phyloP scores from a whole-genome alignment of 371 early-diverging fungal genomes.

The Actinomucor elegans region DNA sequence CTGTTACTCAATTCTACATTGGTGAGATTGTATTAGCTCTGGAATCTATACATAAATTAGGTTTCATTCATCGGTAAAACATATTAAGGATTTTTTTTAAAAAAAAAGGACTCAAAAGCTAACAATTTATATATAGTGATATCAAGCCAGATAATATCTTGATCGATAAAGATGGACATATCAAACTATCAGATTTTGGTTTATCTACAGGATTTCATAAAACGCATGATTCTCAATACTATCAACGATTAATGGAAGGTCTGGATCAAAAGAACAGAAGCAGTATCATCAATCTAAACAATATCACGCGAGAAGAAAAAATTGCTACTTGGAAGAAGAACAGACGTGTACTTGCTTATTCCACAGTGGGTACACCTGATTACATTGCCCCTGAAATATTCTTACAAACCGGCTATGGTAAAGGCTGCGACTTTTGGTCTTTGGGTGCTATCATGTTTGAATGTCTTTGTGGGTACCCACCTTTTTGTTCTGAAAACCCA shows the following conservation, averaged over 20 bases:
- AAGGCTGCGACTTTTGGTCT: conserved; percentile 99
- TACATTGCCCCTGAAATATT: conserved; percentile 98
- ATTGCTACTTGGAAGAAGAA: conserved; percentile 98
- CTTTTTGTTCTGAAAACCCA: conserved; percentile 94
- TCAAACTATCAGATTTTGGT: conserved; percentile 96
- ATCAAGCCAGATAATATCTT: conserved; percentile 90
- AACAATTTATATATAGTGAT: conserved; percentile 52
- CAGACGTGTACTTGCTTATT: conserved; percentile 85
- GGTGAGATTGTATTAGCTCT: conserved; percentile 96
- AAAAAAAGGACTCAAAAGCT: conserved; percentile 36
- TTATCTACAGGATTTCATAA: conserved; percentile 98
- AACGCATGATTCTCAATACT: conserved; percentile 95
- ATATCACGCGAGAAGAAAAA: conserved; percentile 71
- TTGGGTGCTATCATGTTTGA: conserved; percentile 98
- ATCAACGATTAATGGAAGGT: conserved; percentile 73
- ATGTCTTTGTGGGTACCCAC: conserved; percentile 95
- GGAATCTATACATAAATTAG: conserved; percentile 93
- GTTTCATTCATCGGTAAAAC: conserved; percentile 93
- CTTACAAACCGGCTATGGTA: conserved; percentile 91
- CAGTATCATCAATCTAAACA: conserved; percentile 84
- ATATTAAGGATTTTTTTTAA: background rate
- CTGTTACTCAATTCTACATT: conserved; percentile 97
- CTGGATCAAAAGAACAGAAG: conserved; percentile 52
- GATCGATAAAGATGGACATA: conserved; percentile 82
- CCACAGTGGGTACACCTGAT: conserved; percentile 97